Evolutionary conservation across 257 asterid genomes (phyloP), one percentile per base, ranked within the genome.

Genomic region (Prunella vulgaris): DNA sequence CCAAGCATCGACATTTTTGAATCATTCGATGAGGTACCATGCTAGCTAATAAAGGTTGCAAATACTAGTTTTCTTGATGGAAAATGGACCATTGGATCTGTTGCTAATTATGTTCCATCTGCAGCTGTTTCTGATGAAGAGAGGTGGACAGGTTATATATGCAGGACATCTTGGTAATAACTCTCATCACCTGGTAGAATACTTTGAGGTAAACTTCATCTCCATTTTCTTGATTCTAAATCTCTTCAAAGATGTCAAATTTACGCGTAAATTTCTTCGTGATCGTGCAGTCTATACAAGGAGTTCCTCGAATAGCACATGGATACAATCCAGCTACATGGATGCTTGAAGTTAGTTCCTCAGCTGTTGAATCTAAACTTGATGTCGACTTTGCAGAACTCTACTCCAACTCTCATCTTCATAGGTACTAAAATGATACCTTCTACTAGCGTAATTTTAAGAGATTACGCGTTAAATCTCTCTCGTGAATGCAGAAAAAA

Each of bases 1-100:
- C 93, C 93, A 21, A 87, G 93, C 79, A 87, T 87, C 10, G 94
- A 87, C 63, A 87, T 85, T 21, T 87, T 87, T 62, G 90, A 85
- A 74, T 76, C 94, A 5, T 87, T 87, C 13, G 94, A 85, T 52
- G 90, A 86, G 88, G 86, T 86, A 81, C 25, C 59, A 37, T 86
- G 79, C 32, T 63, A 37, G 79, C 32, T 63, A 37, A 15, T 63
- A 21, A n/a, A n/a, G 49, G 44, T 32, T 56, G 28, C n/a, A 5
- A 30, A 35, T 9, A 32, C n/a, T n/a, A n/a, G n/a, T n/a, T n/a
- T n/a, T n/a, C n/a, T n/a, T 9, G 22, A 10, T 10, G 15, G 0
- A 17, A 53, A 18, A 37, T 24, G n/a, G n/a, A n/a, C 40, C 9
- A 13, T 13, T 22, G 21, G 1, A 9, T 38, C 40, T 59, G 0